Evolutionary conservation across 1,284 basidiomycete species (phyloP), one percentile per base, ranked within the genome.

Genomic region (Trametes pubescens): DNA sequence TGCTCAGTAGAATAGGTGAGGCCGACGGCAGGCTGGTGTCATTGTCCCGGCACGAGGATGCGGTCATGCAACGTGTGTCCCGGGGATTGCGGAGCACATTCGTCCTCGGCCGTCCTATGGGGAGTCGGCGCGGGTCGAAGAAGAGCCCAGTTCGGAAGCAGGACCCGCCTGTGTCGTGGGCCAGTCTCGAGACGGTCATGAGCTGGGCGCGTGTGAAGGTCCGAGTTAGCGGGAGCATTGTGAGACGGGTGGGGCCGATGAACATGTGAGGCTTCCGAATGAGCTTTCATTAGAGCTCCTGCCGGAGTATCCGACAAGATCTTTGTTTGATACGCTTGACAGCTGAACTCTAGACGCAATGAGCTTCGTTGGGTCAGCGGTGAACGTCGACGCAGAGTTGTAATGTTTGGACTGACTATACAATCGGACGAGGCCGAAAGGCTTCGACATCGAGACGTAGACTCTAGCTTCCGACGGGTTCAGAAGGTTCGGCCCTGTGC

Each of bases 21-120:
- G 60, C 59, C 60, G 60, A 56, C 60, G 60, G 53, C 60, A 61
- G 53, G 60, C 47, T 51, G 8, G 29, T 51, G 14, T 32, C 29
- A 32, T 32, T 32, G 29, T 21, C 29, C 54, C 52, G 59, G 26
- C 60, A 61, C 60, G 60, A 56, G 60, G 59, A 61, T 49, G 59
- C 47, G 34, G 60, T 54, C 52, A 54, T 61, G 47, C 32, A 53
- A 46, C 51, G 43, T 48, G 51, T 22, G 21, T 51, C n/a, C 53
- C 59, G 44, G 34, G 46, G 34, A 11, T 13, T 55, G 46, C 47
- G 46, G 53, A 21, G 59, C 59, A 37, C 32, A 16, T 43, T 32
- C 40, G 9, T 43, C 11, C 21, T 51, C 38, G 34, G 47, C 24
- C 29, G 7, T 35, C 49, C 29, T 13, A 51, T 22, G 5, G 54